phyloP scores from a whole-genome alignment of 371 early-diverging fungal species.

The Sporodiniella umbellata region DNA sequence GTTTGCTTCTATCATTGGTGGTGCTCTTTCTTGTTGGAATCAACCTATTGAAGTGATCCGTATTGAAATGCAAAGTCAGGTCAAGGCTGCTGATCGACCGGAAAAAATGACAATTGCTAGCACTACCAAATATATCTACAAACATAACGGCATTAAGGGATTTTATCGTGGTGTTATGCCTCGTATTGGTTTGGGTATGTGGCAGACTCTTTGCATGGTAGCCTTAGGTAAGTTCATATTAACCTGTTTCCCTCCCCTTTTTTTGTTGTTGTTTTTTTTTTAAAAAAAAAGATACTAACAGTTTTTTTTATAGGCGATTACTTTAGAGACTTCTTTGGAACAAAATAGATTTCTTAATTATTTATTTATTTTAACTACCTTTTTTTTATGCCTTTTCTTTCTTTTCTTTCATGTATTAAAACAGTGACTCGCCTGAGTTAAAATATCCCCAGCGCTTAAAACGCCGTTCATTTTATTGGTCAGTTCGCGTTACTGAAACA shows the following conservation, averaged over 20 bases:
- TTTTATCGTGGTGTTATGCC: constrained; percentile 95
- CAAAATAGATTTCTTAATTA: constrained; percentile 14
- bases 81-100: constrained; percentile 80
- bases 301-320: constrained; percentile 30
- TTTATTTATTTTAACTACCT: neutral
- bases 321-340: constrained; percentile 31
- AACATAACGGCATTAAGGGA: constrained; percentile 83
- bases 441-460: too few relatives aligned
- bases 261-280: too few relatives aligned
- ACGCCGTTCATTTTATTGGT: too few relatives aligned
- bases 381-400: neutral
- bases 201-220: constrained; percentile 97
- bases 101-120: constrained; percentile 82
- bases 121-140: constrained; percentile 88
- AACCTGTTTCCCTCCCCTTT: neutral
- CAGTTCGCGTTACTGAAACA: too few relatives aligned
- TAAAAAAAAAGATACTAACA: too few relatives aligned
- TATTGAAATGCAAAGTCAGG: constrained; percentile 94
- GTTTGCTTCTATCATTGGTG: constrained; percentile 83
- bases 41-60: constrained; percentile 97
- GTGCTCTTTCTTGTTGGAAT: constrained; percentile 93
- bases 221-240: constrained; percentile 73
- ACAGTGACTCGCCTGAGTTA: too few relatives aligned
- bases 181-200: constrained; percentile 87
- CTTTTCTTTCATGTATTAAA: neutral